These are phyloP conservation scores for Sporothrix brasiliensis DNA, from an alignment of 2,329 filamentous ascomycete genomes.

Conservation along the genomic window DNA sequence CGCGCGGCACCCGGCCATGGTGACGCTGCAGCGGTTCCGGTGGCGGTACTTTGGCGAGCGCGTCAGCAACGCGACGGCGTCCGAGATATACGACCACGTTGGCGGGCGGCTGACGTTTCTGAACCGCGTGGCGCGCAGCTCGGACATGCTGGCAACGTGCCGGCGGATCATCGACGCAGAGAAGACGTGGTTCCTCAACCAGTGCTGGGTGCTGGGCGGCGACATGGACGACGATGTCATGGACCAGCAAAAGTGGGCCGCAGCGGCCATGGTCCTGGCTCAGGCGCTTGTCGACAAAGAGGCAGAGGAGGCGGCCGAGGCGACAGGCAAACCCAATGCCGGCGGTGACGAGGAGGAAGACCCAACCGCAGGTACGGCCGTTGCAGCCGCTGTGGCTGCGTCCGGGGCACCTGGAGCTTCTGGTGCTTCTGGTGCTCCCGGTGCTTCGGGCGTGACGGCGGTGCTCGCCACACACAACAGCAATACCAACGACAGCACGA, in stretches of 20 bases:
- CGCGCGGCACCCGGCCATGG: constrained; percentile 73
- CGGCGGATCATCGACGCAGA: constrained; percentile 66
- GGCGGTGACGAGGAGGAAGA: constrained; percentile 66
- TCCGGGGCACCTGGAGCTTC: background rate
- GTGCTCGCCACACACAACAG: background rate
- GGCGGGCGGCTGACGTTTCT: constrained; percentile 88
- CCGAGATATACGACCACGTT: constrained; percentile 81
- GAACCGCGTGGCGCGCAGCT: constrained; percentile 84
- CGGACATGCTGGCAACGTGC: constrained; percentile 78
- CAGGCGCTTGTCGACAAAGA: constrained; percentile 87
- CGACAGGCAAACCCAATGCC: background rate
- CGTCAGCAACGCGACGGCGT: constrained; percentile 59
- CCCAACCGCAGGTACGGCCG: background rate
- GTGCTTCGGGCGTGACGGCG: background rate
- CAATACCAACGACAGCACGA: too few relatives aligned
- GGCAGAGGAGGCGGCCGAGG: constrained; percentile 43
- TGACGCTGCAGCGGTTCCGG: constrained; percentile 79
- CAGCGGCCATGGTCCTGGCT: constrained; percentile 87
- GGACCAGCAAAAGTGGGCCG: constrained; percentile 86
- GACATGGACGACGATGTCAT: constrained; percentile 72
- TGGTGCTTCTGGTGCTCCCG: too few relatives aligned
- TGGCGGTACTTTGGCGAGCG: constrained; percentile 71
- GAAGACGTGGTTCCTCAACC: constrained; percentile 76
- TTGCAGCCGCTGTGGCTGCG: constrained; percentile 1
- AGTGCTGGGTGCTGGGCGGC: constrained; percentile 71